phyloP scores from a whole-genome alignment of 129 eudicot species.

The Apium graveolens region DNA sequence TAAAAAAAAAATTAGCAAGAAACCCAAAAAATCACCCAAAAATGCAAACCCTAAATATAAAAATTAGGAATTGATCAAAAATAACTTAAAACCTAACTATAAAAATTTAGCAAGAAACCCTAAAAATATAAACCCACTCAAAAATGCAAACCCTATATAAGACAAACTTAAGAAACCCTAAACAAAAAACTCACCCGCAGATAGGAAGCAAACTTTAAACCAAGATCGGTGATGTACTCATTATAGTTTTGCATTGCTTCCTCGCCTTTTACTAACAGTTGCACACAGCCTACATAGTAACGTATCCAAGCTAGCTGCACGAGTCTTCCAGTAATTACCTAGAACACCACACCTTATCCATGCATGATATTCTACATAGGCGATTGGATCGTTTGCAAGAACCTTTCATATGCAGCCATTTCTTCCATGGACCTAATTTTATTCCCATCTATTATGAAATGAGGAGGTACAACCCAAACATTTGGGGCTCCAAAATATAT shows the following conservation, averaged over 20 bases:
- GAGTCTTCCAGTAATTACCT: constrained; percentile 61
- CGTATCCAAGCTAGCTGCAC: constrained; percentile 79
- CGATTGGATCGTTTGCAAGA: constrained; percentile 80
- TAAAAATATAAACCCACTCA: too few species aligned
- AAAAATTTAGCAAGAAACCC: too few species aligned
- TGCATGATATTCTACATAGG: constrained; percentile 89
- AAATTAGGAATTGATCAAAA: too few species aligned
- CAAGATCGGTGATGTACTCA: constrained; percentile 1
- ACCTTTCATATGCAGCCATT: constrained; percentile 61
- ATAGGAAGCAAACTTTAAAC: background rate
- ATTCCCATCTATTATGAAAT: constrained; percentile 81
- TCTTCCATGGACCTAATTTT: constrained; percentile 63
- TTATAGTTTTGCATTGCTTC: constrained; percentile 48
- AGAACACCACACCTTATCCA: constrained; percentile 96
- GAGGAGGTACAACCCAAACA: constrained; percentile 93
- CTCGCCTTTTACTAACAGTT: constrained; percentile 63
- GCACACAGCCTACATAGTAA: constrained; percentile 85
- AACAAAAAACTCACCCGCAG: background rate
- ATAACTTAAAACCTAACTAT: too few species aligned
- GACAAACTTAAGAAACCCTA: too few species aligned
- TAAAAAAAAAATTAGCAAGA: too few species aligned
- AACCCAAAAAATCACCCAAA: too few species aligned
- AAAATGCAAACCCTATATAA: too few species aligned
- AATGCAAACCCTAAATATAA: too few species aligned
- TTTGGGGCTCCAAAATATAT: constrained; percentile 96